phyloP scores from a whole-genome alignment of 192 early-diverging fungal genomes.

The Kickxella alabastrina region DNA sequence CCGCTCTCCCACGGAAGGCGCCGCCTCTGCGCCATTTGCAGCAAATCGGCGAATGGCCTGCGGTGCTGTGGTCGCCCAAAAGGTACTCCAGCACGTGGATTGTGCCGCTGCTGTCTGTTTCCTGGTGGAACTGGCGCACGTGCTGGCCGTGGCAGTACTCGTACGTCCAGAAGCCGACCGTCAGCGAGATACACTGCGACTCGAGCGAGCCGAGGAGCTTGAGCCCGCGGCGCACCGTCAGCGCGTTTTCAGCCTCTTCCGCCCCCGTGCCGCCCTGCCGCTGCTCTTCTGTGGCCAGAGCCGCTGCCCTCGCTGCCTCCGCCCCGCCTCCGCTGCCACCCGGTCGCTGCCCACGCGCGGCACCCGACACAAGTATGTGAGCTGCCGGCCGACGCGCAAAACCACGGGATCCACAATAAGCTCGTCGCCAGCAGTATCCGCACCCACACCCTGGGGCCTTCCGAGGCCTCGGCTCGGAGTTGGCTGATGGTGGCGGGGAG shows the following conservation, averaged over 20 bases:
- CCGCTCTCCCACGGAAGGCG: background rate
- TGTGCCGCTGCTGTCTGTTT: conserved; percentile 22
- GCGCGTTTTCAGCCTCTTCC: conserved; percentile 4
- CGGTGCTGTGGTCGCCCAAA: conserved; percentile 40
- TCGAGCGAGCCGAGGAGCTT: conserved; percentile 48
- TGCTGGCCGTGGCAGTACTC: conserved; percentile 74
- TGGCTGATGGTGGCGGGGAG: background rate
- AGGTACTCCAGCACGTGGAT: conserved; percentile 39
- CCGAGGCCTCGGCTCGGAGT: background rate
- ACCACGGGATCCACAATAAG: conserved; percentile 23
- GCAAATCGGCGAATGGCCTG: no score
- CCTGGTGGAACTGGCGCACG: conserved; percentile 61
- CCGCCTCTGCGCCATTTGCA: no score
- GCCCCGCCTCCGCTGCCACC: no score
- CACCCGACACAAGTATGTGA: conserved; percentile 54
- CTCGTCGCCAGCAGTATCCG: no score
- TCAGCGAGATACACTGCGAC: conserved; percentile 52
- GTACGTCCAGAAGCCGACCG: conserved; percentile 71
- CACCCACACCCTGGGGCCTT: no score
- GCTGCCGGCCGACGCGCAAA: conserved; percentile 8
- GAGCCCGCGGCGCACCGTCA: conserved; percentile 54
- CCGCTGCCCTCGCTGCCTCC: no score
- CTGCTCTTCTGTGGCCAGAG: conserved; percentile 23
- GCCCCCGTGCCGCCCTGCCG: conserved; percentile 6
- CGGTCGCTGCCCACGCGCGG: conserved; percentile 40